These are phyloP conservation scores for Backusella tarrabulga DNA, from an alignment of 192 early-diverging fungal species.

Conservation along the genomic window DNA sequence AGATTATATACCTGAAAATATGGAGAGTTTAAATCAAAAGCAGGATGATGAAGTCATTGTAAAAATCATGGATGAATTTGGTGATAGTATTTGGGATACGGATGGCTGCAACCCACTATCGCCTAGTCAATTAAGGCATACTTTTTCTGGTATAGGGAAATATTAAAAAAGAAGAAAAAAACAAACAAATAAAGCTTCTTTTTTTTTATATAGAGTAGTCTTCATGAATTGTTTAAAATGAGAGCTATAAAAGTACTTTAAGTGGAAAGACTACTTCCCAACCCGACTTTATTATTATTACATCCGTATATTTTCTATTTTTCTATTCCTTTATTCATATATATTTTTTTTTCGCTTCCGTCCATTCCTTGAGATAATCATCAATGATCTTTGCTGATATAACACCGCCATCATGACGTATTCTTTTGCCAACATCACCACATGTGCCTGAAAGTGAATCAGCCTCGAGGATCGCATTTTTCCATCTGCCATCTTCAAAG, in stretches of 20 bases:
- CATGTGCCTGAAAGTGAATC: conserved; percentile 25
- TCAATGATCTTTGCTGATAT: conserved; percentile 34
- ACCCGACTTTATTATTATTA: background rate
- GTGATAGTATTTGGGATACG: conserved; percentile 7
- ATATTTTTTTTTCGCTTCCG: background rate
- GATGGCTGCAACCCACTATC: background rate
- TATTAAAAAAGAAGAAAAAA: background rate
- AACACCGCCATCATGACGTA: conserved; percentile 43
- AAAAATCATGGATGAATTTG: conserved; percentile 9
- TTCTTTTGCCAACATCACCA: conserved; percentile 14
- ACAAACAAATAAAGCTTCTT: background rate
- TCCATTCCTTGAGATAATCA: conserved; percentile 35
- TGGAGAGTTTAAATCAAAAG: background rate
- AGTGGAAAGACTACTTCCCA: background rate
- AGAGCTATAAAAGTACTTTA: too few relatives aligned
- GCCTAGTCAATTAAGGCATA: background rate
- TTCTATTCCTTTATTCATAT: too few relatives aligned
- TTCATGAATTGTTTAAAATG: background rate
- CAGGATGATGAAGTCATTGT: background rate
- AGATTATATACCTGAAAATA: background rate
- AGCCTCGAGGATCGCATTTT: conserved; percentile 46
- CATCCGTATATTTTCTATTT: background rate
- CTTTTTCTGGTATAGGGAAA: background rate
- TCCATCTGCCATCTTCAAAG: conserved; percentile 57
- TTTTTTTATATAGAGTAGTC: background rate